Conservation (phyloP, 75 land plant genomes). For the Ceratopteris richardii region DNA sequence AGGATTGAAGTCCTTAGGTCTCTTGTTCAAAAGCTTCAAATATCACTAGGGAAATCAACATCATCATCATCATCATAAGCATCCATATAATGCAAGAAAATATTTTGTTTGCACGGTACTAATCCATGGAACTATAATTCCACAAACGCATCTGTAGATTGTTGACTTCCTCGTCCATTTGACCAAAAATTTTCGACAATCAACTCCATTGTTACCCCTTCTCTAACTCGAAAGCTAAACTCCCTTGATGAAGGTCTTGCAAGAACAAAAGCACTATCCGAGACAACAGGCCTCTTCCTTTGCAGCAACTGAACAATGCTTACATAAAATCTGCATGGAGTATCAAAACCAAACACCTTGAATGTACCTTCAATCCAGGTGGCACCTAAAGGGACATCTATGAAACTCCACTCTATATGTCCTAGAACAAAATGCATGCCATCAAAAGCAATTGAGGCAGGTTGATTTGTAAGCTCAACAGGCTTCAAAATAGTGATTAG, state of each 20-base stretch:
- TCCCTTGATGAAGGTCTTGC: slow-evolving; percentile 61
- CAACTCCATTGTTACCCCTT: slow-evolving; percentile 81
- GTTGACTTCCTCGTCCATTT: slow-evolving; percentile 87
- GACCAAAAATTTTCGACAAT: slow-evolving; percentile 95
- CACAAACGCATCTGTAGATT: slow-evolving; percentile 57
- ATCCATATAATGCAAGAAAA: slow-evolving; percentile 65
- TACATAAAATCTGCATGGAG: slow-evolving; percentile 66
- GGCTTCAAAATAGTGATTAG: slow-evolving; percentile 81
- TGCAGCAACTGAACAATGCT: slow-evolving; percentile 77
- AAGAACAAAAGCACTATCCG: slow-evolving; percentile 64
- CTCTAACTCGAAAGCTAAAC: slow-evolving; percentile 60
- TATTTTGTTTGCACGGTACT: slow-evolving; percentile 29
- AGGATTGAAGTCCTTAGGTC: too few relatives aligned
- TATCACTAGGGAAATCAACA: too few relatives aligned
- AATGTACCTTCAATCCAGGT: slow-evolving; percentile 88
- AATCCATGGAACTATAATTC: slow-evolving; percentile 94
- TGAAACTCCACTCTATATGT: slow-evolving; percentile 70
- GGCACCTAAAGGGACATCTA: slow-evolving; percentile 82
- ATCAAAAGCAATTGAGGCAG: slow-evolving; percentile 48
- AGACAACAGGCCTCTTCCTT: slow-evolving; percentile 62
- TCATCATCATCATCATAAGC: too few relatives aligned
- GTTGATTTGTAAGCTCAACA: slow-evolving; percentile 22
- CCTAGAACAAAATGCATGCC: slow-evolving; percentile 65
- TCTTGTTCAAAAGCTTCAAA: too few relatives aligned
- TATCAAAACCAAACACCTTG: slow-evolving; percentile 67